These are phyloP conservation scores for Narthecium ossifragum DNA, from an alignment of 106 monocot species.

Conservation along the genomic window DNA sequence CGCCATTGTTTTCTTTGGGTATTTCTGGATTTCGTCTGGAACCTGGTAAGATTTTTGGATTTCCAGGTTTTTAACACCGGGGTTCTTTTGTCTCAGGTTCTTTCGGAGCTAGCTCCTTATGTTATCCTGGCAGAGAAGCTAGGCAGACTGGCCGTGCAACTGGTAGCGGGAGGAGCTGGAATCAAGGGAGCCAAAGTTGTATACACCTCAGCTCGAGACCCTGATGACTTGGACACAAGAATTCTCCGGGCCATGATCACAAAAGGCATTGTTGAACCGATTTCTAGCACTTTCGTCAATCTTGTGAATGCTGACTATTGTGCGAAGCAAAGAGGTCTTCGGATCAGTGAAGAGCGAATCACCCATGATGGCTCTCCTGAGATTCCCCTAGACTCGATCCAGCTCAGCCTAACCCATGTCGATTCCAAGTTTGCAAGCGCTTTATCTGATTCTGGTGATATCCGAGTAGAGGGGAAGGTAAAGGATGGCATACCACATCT, in stretches of 20 bases:
- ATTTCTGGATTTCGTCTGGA: no score
- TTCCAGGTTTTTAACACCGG: no score
- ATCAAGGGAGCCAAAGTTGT: conserved; percentile 66
- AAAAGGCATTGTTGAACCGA: conserved; percentile 81
- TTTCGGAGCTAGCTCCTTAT: conserved; percentile 77
- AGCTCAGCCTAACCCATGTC: conserved; percentile 54
- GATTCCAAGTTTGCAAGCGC: conserved; percentile 76
- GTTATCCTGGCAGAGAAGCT: conserved; percentile 82
- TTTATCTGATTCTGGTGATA: conserved; percentile 50
- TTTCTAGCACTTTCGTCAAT: conserved; percentile 65
- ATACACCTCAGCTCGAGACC: conserved; percentile 60
- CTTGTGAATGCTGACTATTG: conserved; percentile 82
- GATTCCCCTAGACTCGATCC: conserved; percentile 64
- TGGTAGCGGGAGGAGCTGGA: conserved; percentile 65
- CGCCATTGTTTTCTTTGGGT: no score
- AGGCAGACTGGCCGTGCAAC: conserved; percentile 70
- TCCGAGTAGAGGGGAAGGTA: conserved; percentile 67
- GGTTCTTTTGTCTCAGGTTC: conserved; percentile 37
- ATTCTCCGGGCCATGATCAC: conserved; percentile 79
- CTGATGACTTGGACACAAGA: conserved; percentile 79
- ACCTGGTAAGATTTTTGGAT: no score
- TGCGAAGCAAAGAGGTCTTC: conserved; percentile 71
- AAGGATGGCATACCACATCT: conserved; percentile 69
- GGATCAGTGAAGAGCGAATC: conserved; percentile 65
- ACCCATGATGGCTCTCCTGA: conserved; percentile 43